Percentiles rank a stretch among this genome's conserved stretches.
These are phyloP conservation scores for Arachis monticola DNA, from an alignment of 331 rosid species.

Conservation along the genomic window DNA sequence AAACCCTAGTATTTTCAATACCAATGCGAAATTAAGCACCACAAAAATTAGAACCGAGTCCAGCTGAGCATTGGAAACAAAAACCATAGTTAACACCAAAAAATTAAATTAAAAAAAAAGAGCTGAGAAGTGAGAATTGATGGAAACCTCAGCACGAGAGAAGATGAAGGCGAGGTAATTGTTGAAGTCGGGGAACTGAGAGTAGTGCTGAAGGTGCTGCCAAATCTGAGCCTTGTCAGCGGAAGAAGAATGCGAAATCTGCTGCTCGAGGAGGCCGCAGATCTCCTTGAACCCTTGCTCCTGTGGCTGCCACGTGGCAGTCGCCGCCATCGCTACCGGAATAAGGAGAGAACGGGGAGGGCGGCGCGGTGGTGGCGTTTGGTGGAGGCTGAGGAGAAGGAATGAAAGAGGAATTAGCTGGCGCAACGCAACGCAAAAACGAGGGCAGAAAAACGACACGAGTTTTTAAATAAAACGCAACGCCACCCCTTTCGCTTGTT, in stretches of 20 bases:
- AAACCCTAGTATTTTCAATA: not conserved
- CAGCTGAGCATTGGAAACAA: not conserved
- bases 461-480: slow-evolving; percentile 36
- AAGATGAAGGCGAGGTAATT: slow-evolving; percentile 94
- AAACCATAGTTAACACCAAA: not conserved
- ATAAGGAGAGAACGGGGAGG: slow-evolving; percentile 4
- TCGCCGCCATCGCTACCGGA: slow-evolving; percentile 65
- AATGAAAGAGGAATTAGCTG: slow-evolving; percentile 3
- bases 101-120: too few relatives aligned
- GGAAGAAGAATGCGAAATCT: slow-evolving; percentile 84
- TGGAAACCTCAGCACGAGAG: slow-evolving; percentile 80
- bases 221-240: slow-evolving; percentile 98
- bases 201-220: slow-evolving; percentile 90
- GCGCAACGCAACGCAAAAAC: not conserved
- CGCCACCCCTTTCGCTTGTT: not conserved
- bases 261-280: slow-evolving; percentile 94
- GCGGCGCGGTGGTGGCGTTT: not conserved
- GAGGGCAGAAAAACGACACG: not conserved
- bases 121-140: slow-evolving; percentile 17
- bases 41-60: not conserved
- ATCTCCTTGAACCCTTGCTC: slow-evolving; percentile 94
- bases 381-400: not conserved
- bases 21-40: not conserved
- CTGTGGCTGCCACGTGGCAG: slow-evolving; percentile 85
- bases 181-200: slow-evolving; percentile 94